phyloP scores from a whole-genome alignment of 2,329 filamentous ascomycete genomes.

The Ophiosphaerella korrae region DNA sequence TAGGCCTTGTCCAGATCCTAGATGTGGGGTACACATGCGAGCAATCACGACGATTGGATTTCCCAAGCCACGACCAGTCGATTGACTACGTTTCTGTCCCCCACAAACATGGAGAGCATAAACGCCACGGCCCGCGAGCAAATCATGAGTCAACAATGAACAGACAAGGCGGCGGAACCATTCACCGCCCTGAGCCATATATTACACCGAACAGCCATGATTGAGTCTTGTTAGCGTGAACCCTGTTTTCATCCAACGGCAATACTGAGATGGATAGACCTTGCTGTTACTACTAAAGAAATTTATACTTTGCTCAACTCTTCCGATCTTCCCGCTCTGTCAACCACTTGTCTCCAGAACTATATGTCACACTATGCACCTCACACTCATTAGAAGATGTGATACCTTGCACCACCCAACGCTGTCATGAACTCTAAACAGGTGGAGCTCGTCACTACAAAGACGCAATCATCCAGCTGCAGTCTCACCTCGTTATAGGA shows the following conservation, averaged over 20 bases:
- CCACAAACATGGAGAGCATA: conserved; percentile 16
- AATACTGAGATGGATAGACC: neutral
- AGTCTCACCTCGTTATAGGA: no score
- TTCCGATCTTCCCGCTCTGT: neutral
- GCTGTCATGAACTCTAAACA: no score
- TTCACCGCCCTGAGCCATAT: no score
- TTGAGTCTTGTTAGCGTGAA: no score
- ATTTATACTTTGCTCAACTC: no score
- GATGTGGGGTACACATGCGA: conserved; percentile 8
- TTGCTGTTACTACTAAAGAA: neutral
- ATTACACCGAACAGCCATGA: conserved; percentile 5
- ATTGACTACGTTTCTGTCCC: neutral
- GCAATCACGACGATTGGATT: neutral
- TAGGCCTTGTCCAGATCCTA: conserved; percentile 10
- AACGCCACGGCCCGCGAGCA: no score
- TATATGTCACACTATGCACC: conserved; percentile 33
- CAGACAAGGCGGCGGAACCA: no score
- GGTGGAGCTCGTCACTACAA: no score
- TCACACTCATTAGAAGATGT: conserved; percentile 31
- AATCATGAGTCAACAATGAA: no score
- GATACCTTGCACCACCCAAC: conserved; percentile 19
- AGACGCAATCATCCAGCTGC: no score
- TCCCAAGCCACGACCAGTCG: no score
- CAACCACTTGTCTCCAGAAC: conserved; percentile 21
- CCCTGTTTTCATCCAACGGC: no score